Conservation (phyloP, 1,284 basidiomycete genomes). For the Takashimella koratensis region DNA sequence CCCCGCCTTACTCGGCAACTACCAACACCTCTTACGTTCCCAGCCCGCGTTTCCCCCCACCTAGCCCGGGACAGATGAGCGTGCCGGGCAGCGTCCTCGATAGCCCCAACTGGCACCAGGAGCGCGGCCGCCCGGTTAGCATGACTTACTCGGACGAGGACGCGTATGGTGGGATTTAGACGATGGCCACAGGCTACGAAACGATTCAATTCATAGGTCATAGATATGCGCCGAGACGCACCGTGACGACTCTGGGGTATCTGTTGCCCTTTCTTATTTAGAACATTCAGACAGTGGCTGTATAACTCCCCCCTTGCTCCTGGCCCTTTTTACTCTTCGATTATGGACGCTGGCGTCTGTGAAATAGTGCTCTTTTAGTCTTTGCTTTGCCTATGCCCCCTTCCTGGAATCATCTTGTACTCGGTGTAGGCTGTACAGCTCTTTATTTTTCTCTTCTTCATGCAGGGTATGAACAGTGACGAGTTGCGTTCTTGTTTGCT, state of each 20-base stretch:
- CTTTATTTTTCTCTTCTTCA: too few species aligned
- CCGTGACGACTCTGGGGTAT: too few species aligned
- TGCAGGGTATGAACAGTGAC: too few species aligned
- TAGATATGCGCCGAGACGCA: not conserved
- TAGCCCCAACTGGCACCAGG: constrained; percentile 13
- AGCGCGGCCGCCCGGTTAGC: not conserved
- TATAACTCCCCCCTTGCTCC: too few species aligned
- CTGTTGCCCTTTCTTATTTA: too few species aligned
- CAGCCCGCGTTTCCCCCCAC: constrained; percentile 21
- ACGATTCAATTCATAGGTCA: not conserved
- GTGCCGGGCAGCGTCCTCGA: constrained; percentile 32
- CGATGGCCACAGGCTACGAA: too few species aligned
- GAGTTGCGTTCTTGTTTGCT: too few species aligned
- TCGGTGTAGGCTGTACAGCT: too few species aligned
- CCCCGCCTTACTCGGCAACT: constrained; percentile 21
- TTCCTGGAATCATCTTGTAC: too few species aligned
- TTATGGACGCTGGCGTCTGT: not conserved
- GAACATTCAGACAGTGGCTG: too few species aligned
- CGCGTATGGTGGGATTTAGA: constrained; percentile 45
- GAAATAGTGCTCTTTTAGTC: too few species aligned
- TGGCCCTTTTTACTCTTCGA: not conserved
- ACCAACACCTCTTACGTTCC: constrained; percentile 9
- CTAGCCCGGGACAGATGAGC: constrained; percentile 30
- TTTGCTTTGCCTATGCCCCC: too few species aligned
- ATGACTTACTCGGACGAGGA: constrained; percentile 25